Conservation (phyloP, 176 grass and related monocot genomes). For the Dactylis glomerata region DNA sequence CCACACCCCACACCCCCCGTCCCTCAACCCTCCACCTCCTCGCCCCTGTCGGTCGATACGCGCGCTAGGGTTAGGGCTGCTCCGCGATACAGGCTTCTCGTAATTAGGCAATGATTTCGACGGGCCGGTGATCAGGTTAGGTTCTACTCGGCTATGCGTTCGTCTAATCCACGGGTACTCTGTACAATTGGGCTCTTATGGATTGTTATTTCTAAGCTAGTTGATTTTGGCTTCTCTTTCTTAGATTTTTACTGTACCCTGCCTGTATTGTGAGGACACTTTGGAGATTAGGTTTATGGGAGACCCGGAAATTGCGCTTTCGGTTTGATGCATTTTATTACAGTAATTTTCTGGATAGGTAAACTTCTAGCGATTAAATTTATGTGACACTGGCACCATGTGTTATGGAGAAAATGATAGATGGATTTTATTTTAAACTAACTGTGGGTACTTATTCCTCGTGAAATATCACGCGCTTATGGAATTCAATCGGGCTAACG, state of each 20-base stretch:
- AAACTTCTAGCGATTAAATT: not conserved
- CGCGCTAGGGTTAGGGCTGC: constrained; percentile 31
- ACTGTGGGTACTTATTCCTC: not conserved
- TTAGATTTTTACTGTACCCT: not conserved
- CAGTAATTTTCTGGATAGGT: not conserved
- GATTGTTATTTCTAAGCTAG: not conserved
- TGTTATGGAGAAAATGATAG: not conserved
- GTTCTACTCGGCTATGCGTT: not conserved
- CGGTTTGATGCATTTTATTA: not conserved
- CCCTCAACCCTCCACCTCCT: not conserved
- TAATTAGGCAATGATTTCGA: not conserved
- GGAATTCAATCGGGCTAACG: not conserved
- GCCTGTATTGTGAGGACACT: not conserved
- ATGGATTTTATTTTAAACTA: not conserved
- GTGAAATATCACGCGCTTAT: not conserved
- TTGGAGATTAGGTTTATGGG: not conserved
- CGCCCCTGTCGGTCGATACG: not conserved
- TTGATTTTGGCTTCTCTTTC: not conserved
- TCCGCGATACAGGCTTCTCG: not conserved
- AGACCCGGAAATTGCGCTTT: not conserved
- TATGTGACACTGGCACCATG: not conserved
- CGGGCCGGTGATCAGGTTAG: not conserved
- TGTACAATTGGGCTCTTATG: not conserved
- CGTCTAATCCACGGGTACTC: not conserved
- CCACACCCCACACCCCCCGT: not conserved